Conservation (phyloP, 192 early-diverging fungal genomes). For the Coemansia aciculifera region DNA sequence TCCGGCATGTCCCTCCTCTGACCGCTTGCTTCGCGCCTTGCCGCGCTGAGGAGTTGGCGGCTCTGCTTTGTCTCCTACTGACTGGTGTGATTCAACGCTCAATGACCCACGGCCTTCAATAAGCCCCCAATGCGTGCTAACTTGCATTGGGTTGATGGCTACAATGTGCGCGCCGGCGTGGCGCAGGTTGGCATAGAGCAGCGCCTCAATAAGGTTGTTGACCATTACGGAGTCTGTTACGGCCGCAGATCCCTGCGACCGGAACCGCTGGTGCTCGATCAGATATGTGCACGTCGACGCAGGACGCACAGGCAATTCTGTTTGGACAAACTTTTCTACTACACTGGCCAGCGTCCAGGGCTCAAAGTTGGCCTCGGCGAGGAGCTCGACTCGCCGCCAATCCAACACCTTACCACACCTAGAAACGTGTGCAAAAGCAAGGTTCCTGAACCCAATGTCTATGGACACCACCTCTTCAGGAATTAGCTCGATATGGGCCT, state of each 20-base stretch:
- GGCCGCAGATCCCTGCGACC: slow-evolving; percentile 50
- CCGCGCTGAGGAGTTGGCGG: neutral
- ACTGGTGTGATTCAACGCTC: neutral
- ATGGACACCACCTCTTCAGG: slow-evolving; percentile 53
- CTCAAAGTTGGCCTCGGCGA: slow-evolving; percentile 41
- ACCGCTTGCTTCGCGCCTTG: slow-evolving; percentile 6
- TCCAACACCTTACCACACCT: slow-evolving; percentile 28
- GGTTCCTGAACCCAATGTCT: slow-evolving; percentile 55
- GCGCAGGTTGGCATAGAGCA: slow-evolving; percentile 50
- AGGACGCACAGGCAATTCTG: slow-evolving; percentile 25
- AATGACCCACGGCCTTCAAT: slow-evolving; percentile 9
- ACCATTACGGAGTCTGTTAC: slow-evolving; percentile 56
- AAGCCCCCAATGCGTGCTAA: slow-evolving; percentile 37
- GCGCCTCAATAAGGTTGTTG: slow-evolving; percentile 54
- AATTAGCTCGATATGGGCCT: slow-evolving; percentile 23
- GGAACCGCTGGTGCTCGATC: slow-evolving; percentile 57
- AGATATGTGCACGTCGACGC: slow-evolving; percentile 39
- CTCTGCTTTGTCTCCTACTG: neutral
- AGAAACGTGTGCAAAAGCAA: slow-evolving; percentile 52
- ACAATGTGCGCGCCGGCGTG: slow-evolving; percentile 33
- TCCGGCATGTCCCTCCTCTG: neutral
- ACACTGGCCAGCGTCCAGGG: slow-evolving; percentile 48
- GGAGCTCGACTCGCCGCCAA: slow-evolving; percentile 49
- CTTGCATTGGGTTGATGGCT: slow-evolving; percentile 40
- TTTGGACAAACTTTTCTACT: slow-evolving; percentile 40